Evolutionary conservation across 768 basidiomycete genomes (phyloP), one percentile per base, ranked within the genome.

Genomic region (Boletus pseudopeckii): DNA sequence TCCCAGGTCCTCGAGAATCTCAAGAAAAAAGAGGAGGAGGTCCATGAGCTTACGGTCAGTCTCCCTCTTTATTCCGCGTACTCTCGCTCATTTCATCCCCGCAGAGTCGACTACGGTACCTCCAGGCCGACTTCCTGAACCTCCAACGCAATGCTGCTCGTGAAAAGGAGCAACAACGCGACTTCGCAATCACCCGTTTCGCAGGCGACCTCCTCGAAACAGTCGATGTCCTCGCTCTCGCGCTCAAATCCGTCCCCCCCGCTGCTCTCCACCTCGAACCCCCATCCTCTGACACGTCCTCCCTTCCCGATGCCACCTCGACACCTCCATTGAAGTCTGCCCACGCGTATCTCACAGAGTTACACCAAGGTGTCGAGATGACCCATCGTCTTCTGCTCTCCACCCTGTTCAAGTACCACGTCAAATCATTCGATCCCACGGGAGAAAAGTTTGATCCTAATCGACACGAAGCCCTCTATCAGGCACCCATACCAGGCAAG

Each of bases 361-460:
- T 99, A 7, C 81, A 91, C 67, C 79, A 82, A 33, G 97, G 97
- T 38, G 93, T 99, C 36, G 85, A 89, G 60, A 83, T 98, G 74
- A 98, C 96, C 7, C 89, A 96, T 62, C 88, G 91, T 48, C 82
- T 89, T 55, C 81, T 98, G 38, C 80, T 94, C 9, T 88, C 92
- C 67, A 95, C 91, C 2, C 79, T 99, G 33, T 90, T 86, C 76
- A 87, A 92, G 73, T 92, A 94, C 73, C 88, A 94, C 55, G 84
- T 98, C 69, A 91, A 87, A 54, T 84, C 89, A 1, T 97, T 93
- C 64, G 92, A 97, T 68, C 92, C 95, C 14, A 86, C 83, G 0
- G 96, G 96, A 40, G 92, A 96, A 71, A 78, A 77, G 59, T 99
- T 99, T 64, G 94, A 99, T 72, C 96, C 97, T 15, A 98, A 98